phyloP scores from a whole-genome alignment of 441 rosid genomes.

The Lepidium campestre region DNA sequence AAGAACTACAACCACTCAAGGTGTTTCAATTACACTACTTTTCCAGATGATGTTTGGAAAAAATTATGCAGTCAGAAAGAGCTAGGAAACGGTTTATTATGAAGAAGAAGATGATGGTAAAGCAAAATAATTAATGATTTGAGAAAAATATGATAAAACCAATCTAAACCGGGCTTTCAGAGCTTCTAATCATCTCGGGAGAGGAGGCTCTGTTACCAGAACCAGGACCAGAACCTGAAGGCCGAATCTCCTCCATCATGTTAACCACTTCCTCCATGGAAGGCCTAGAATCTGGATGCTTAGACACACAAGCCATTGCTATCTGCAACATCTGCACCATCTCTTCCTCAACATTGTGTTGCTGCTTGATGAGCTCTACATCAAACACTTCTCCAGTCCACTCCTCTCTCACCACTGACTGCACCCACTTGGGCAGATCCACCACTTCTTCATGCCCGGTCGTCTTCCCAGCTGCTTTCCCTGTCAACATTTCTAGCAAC shows the following conservation, averaged over 20 bases:
- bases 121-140: conserved; percentile 19
- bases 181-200: conserved; percentile 37
- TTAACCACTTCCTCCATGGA: conserved; percentile 53
- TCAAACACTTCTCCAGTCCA: conserved; percentile 86
- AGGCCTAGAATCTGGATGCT: conserved; percentile 55
- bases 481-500: conserved; percentile 64
- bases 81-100: conserved; percentile 18
- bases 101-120: not conserved
- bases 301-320: conserved; percentile 67
- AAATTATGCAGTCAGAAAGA: conserved; percentile 14
- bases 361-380: conserved; percentile 52
- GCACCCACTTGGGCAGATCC: conserved; percentile 77
- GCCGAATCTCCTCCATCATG: conserved; percentile 60
- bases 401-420: conserved; percentile 72
- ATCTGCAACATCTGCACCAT: conserved; percentile 75
- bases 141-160: not conserved
- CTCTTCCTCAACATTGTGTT: conserved; percentile 56
- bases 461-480: conserved; percentile 57
- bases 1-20: conserved; percentile 1
- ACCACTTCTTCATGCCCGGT: conserved; percentile 53
- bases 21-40: conserved; percentile 21
- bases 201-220: conserved; percentile 49
- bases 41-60: conserved; percentile 14
- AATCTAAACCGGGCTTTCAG: conserved; percentile 28
- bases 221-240: conserved; percentile 31